phyloP scores from a whole-genome alignment of 345 rosid genomes.

The Eucalyptus regnans region DNA sequence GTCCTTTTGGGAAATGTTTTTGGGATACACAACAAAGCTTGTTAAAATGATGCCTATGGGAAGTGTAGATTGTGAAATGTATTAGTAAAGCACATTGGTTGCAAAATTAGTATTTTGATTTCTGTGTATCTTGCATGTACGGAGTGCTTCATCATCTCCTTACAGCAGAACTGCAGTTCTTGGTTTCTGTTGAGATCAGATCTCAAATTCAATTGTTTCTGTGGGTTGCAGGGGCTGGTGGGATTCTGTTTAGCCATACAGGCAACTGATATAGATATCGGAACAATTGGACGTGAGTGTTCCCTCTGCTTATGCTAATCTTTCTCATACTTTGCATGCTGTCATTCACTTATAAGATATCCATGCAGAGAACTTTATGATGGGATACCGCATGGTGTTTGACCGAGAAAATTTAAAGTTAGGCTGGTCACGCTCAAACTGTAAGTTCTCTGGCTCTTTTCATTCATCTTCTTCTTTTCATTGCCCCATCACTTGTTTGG shows the following conservation, averaged over 20 bases:
- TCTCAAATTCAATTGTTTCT: background rate
- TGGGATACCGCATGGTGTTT: conserved; percentile 64
- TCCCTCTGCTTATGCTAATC: background rate
- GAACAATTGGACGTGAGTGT: conserved; percentile 66
- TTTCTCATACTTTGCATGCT: background rate
- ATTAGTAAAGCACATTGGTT: background rate
- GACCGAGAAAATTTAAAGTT: conserved; percentile 74
- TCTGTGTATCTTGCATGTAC: background rate
- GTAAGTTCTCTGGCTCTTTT: conserved; percentile 27
- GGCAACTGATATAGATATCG: conserved; percentile 40
- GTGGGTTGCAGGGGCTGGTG: background rate
- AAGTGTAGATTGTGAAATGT: background rate
- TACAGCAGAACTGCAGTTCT: background rate
- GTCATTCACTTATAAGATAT: background rate
- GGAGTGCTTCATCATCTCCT: background rate
- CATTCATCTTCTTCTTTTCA: background rate
- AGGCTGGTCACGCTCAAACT: conserved; percentile 75
- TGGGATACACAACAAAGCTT: background rate
- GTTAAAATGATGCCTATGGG: background rate
- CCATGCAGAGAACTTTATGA: conserved; percentile 81
- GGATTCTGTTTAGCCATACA: conserved; percentile 72
- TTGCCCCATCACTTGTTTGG: background rate
- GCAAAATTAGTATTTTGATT: background rate
- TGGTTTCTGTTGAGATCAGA: background rate
- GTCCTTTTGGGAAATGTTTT: background rate